These are phyloP conservation scores for Blastobotrys persicus DNA, from an alignment of 1,139 yeast genomes.

Conservation along the genomic window DNA sequence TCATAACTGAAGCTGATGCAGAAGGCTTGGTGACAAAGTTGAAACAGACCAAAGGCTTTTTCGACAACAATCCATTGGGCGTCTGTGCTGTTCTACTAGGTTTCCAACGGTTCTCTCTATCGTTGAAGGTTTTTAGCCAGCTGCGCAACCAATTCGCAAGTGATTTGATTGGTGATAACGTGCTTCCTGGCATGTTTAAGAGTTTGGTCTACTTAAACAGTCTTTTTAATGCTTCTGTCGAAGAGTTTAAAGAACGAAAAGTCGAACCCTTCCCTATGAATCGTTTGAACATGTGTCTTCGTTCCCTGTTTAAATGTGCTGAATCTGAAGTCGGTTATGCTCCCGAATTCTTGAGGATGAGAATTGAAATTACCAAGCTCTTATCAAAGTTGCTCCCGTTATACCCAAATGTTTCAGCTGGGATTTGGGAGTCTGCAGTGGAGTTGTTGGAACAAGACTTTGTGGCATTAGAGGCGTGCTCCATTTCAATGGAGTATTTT, in stretches of 20 bases:
- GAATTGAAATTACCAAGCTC: slow-evolving; percentile 54
- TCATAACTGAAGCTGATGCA: slow-evolving; percentile 15
- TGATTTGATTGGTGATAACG: slow-evolving; percentile 55
- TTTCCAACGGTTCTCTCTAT: slow-evolving; percentile 18
- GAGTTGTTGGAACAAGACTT: slow-evolving; percentile 26
- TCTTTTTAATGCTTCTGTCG: slow-evolving; percentile 41
- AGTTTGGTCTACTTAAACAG: slow-evolving; percentile 51
- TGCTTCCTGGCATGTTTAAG: slow-evolving; percentile 27
- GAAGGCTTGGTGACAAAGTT: slow-evolving; percentile 17
- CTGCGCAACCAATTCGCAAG: slow-evolving; percentile 63
- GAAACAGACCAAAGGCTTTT: slow-evolving; percentile 7
- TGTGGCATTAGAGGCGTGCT: slow-evolving; percentile 39
- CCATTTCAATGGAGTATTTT: slow-evolving; percentile 46
- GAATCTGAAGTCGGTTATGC: slow-evolving; percentile 65
- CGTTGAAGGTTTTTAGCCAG: slow-evolving; percentile 38
- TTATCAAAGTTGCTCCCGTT: slow-evolving; percentile 44
- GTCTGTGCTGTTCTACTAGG: slow-evolving; percentile 22
- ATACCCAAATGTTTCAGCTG: slow-evolving; percentile 25
- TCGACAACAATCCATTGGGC: slow-evolving; percentile 16
- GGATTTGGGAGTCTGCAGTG: slow-evolving; percentile 27
- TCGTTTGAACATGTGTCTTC: slow-evolving; percentile 53
- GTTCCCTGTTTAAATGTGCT: slow-evolving; percentile 53
- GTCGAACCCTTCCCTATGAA: slow-evolving; percentile 24
- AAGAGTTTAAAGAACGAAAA: slow-evolving; percentile 18
- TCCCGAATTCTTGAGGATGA: slow-evolving; percentile 47